phyloP scores from a whole-genome alignment of 225 moss, liverwort and hornwort genomes.

The Polytrichum commune region DNA sequence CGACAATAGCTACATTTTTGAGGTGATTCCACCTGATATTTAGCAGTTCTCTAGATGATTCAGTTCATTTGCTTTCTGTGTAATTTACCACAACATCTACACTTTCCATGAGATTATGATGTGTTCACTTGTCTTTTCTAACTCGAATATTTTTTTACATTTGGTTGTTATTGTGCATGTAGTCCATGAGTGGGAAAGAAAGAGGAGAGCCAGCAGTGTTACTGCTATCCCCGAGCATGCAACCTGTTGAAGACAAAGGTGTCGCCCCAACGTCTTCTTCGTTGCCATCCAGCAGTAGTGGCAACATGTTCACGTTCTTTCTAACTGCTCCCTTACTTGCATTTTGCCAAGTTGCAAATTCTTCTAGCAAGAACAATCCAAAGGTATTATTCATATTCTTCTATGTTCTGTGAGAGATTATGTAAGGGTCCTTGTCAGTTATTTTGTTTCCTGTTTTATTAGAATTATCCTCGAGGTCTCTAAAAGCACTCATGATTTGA shows the following conservation, averaged over 20 bases:
- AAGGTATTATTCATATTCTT: conserved; percentile 34
- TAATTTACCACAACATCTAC: too few species aligned
- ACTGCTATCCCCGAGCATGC: conserved; percentile 74
- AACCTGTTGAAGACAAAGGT: conserved; percentile 66
- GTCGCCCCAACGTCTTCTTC: conserved; percentile 47
- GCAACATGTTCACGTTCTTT: conserved; percentile 92
- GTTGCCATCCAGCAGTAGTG: conserved; percentile 48
- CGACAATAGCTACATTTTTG: conserved; percentile 88
- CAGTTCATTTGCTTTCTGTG: too few species aligned
- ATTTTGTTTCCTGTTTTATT: too few species aligned
- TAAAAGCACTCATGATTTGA: too few species aligned
- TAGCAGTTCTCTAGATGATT: too few species aligned
- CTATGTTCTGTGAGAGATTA: too few species aligned
- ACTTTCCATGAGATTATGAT: too few species aligned
- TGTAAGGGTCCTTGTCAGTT: too few species aligned
- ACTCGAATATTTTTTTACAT: not conserved
- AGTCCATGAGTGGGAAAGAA: conserved; percentile 90
- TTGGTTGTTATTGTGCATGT: not conserved
- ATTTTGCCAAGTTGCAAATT: conserved; percentile 75
- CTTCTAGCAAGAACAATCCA: conserved; percentile 50
- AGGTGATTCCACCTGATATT: conserved; percentile 34
- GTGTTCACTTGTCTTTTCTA: too few species aligned
- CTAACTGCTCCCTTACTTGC: conserved; percentile 90
- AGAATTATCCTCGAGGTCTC: too few species aligned
- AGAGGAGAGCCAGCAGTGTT: conserved; percentile 83